These are phyloP conservation scores for Pseudognaphalium luteoalbum DNA, from an alignment of 129 eudicot genomes.

Conservation along the genomic window DNA sequence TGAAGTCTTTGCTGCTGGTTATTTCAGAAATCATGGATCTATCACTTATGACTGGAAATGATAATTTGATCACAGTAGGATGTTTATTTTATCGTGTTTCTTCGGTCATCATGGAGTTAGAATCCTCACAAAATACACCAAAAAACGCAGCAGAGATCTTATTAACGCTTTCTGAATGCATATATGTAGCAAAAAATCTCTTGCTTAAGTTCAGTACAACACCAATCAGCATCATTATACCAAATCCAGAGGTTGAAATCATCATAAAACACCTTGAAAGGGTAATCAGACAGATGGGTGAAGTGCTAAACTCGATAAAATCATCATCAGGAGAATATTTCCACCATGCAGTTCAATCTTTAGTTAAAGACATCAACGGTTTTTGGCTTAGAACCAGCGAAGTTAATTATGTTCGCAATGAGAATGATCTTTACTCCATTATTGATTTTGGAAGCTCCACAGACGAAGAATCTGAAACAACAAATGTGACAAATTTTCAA, in stretches of 20 bases:
- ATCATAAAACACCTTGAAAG: conserved; percentile 45
- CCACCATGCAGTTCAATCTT: conserved; percentile 40
- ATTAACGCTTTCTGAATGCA: conserved; percentile 34
- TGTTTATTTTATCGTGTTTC: conserved; percentile 57
- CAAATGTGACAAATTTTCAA: conserved; percentile 26
- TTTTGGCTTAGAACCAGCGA: conserved; percentile 26
- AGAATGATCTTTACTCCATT: conserved; percentile 59
- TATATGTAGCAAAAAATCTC: conserved; percentile 39
- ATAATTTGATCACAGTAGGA: conserved; percentile 47
- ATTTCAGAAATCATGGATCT: conserved; percentile 49
- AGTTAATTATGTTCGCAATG: conserved; percentile 27
- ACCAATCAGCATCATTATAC: background rate
- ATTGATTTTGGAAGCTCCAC: conserved; percentile 33
- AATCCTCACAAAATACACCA: conserved; percentile 29
- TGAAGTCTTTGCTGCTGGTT: conserved; percentile 48
- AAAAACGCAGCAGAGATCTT: conserved; percentile 30
- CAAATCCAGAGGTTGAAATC: conserved; percentile 21
- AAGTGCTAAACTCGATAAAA: conserved; percentile 41
- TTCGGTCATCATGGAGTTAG: conserved; percentile 44
- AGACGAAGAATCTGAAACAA: conserved; percentile 26
- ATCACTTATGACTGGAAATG: conserved; percentile 31
- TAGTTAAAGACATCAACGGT: conserved; percentile 54
- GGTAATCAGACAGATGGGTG: conserved; percentile 47
- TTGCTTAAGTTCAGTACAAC: conserved; percentile 22
- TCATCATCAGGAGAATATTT: conserved; percentile 35